Evolutionary conservation across 1,139 yeast genomes (phyloP).

Genomic region (Debaryomyces sp.): DNA sequence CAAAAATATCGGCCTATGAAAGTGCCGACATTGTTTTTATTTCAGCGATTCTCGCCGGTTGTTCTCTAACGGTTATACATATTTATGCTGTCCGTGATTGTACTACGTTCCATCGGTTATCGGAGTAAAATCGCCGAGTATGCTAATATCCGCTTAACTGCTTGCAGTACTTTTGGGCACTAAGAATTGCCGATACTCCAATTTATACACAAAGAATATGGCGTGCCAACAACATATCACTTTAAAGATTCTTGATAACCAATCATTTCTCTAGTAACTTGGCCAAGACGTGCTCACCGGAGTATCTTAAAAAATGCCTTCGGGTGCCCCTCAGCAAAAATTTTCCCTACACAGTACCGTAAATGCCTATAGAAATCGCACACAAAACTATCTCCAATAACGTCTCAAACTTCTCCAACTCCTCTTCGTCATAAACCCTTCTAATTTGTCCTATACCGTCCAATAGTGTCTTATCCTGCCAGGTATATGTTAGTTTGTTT

Average conservation of each 20-base stretch:
- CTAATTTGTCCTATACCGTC: neutral
- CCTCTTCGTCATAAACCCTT: neutral
- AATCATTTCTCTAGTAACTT: neutral
- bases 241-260: neutral
- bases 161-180: neutral
- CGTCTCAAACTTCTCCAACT: neutral
- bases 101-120: neutral
- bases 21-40: neutral
- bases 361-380: neutral
- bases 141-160: neutral
- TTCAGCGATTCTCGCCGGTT: neutral
- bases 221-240: neutral
- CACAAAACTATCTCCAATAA: neutral
- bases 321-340: neutral
- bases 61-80: neutral
- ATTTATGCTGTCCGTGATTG: neutral
- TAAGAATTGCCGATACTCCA: neutral
- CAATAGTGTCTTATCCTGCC: neutral
- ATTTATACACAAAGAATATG: neutral
- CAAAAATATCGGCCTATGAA: neutral
- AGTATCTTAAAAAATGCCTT: neutral
- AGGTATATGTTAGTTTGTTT: neutral
- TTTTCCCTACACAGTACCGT: neutral
- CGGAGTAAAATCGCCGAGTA: neutral
- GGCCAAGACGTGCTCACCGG: neutral